A percentile compares a stretch with the other conserved stretches of the same genome.
Evolutionary conservation across 352 stramenopile species (phyloP).

Genomic region (Pythium grandisporangium): DNA sequence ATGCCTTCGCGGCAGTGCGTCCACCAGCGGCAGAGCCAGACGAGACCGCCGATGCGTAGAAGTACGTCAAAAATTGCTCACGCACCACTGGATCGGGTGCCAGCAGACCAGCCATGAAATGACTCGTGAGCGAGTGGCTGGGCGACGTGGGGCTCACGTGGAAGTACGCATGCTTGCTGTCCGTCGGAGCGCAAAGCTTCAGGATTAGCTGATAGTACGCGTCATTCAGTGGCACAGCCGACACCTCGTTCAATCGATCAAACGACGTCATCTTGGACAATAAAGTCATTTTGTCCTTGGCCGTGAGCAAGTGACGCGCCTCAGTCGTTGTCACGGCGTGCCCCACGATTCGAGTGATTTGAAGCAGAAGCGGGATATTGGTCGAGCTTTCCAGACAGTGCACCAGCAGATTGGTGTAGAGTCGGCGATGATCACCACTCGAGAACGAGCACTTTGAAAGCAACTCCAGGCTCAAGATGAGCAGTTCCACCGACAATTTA

Average conservation of each 20-base stretch:
- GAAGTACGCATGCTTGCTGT: slow-evolving; percentile 62
- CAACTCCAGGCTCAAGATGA: slow-evolving; percentile 73
- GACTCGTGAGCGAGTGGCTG: slow-evolving; percentile 57
- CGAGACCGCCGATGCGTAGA: slow-evolving; percentile 30
- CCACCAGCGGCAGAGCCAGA: background rate
- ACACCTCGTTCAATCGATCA: slow-evolving; percentile 80
- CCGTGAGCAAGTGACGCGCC: slow-evolving; percentile 54
- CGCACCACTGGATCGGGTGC: slow-evolving; percentile 56
- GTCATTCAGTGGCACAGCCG: slow-evolving; percentile 66
- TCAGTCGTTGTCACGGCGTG: slow-evolving; percentile 46
- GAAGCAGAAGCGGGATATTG: slow-evolving; percentile 74
- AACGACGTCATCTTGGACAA: slow-evolving; percentile 83
- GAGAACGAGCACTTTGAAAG: slow-evolving; percentile 77
- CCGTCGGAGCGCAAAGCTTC: slow-evolving; percentile 55
- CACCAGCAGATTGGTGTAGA: slow-evolving; percentile 79
- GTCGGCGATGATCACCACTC: slow-evolving; percentile 50
- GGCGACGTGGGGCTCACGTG: slow-evolving; percentile 51
- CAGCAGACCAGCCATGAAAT: slow-evolving; percentile 74
- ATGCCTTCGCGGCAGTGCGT: too few species aligned
- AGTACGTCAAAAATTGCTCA: slow-evolving; percentile 65
- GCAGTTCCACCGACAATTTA: slow-evolving; percentile 69
- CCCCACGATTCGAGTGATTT: slow-evolving; percentile 75
- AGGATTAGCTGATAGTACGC: slow-evolving; percentile 77
- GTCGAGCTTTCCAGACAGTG: slow-evolving; percentile 81
- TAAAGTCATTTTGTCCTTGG: slow-evolving; percentile 85